These are phyloP conservation scores for Lentinula novae-zelandiae DNA, from an alignment of 1,284 basidiomycete genomes.

Conservation along the genomic window DNA sequence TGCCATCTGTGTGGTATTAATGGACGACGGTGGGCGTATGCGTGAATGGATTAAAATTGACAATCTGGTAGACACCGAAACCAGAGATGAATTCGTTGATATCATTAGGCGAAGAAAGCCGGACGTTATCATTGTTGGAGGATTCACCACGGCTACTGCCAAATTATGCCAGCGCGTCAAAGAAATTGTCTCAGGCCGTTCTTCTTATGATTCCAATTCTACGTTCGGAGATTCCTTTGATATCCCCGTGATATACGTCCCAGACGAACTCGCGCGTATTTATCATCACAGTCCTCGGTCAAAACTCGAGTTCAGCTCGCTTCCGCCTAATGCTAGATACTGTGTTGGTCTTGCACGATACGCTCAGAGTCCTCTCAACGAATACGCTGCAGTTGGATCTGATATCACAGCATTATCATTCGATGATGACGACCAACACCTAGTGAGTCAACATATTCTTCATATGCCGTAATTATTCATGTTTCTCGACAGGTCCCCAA, in stretches of 20 bases:
- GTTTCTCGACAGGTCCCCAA: constrained; percentile 58
- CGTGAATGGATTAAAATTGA: constrained; percentile 89
- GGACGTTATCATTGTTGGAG: constrained; percentile 87
- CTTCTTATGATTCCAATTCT: constrained; percentile 13
- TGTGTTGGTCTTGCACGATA: constrained; percentile 95
- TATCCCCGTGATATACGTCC: constrained; percentile 80
- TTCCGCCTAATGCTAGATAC: constrained; percentile 85
- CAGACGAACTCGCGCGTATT: constrained; percentile 91
- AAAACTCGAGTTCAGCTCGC: constrained; percentile 78
- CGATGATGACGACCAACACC: constrained; percentile 82
- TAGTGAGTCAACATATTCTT: constrained; percentile 47
- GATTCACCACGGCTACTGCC: constrained; percentile 80
- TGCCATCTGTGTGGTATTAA: constrained; percentile 79
- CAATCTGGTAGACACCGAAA: constrained; percentile 72
- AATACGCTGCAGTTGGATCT: constrained; percentile 82
- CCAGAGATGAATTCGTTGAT: constrained; percentile 74
- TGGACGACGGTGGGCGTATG: constrained; percentile 87
- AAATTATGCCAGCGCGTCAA: constrained; percentile 69
- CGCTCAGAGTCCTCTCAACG: constrained; percentile 90
- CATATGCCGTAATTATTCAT: neutral
- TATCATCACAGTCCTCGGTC: constrained; percentile 92
- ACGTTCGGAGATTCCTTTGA: constrained; percentile 37
- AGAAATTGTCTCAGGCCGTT: constrained; percentile 30
- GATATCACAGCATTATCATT: constrained; percentile 82
- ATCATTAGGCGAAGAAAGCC: constrained; percentile 81